Evolutionary conservation across 2,329 filamentous ascomycete species (phyloP).

Genomic region (Juglanconis oblonga): DNA sequence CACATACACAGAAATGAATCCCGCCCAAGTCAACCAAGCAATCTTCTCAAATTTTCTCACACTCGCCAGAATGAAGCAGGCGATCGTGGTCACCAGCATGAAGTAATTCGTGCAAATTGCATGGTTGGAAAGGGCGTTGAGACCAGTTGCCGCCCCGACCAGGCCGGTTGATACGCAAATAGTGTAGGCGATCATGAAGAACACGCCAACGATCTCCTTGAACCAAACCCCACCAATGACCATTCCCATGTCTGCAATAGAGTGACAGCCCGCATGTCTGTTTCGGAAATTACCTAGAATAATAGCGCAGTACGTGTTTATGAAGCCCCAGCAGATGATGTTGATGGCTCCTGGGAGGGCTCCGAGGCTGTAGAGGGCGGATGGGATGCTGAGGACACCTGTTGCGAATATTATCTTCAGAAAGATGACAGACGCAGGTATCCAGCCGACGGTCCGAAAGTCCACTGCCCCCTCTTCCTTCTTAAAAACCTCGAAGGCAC

Average conservation of each 20-base stretch:
- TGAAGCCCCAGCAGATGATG: conserved; percentile 24
- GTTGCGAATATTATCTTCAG: conserved; percentile 34
- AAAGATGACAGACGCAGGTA: conserved; percentile 49
- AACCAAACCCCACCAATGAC: conserved; percentile 9
- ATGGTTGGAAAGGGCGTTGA: conserved; percentile 17
- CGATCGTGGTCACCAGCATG: conserved; percentile 7
- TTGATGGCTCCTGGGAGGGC: conserved; percentile 25
- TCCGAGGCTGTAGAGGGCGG: conserved; percentile 25
- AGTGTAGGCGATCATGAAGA: conserved; percentile 15
- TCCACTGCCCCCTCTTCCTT: conserved; percentile 44
- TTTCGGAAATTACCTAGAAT: conserved; percentile 25
- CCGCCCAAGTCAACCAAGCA: conserved; percentile 18
- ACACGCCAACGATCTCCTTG: conserved; percentile 11
- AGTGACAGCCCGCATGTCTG: conserved; percentile 23
- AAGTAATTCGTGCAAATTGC: conserved; percentile 17
- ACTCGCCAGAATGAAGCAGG: conserved; percentile 9
- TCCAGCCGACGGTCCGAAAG: conserved; percentile 53
- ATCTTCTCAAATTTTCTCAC: conserved; percentile 17
- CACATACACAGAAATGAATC: conserved; percentile 16
- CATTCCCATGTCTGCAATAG: conserved; percentile 16
- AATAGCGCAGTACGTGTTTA: conserved; percentile 25
- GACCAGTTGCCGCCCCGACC: conserved; percentile 10
- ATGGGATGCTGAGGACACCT: conserved; percentile 24
- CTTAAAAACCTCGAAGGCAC: conserved; percentile 44
- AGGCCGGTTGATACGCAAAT: conserved; percentile 14